Evolutionary conservation across 2,329 filamentous ascomycete species (phyloP), one percentile per base, ranked within the genome.

Genomic region (Fusarium nodosum): DNA sequence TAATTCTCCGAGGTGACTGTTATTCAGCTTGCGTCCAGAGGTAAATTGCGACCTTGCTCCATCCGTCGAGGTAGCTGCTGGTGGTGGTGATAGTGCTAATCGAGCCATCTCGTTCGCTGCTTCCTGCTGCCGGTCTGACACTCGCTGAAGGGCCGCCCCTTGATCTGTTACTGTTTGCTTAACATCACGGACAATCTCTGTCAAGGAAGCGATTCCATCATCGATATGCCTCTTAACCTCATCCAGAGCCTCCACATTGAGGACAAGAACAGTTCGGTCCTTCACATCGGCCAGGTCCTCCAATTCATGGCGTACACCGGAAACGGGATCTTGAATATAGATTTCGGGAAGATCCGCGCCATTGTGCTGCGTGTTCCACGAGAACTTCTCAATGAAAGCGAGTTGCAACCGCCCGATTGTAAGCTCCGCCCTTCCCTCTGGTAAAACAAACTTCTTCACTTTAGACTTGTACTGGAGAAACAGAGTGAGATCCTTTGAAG

Each of bases 341-440:
- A 99, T 98, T 74, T 99, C 96, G 0, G 96, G 96, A 46, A 99
- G 82, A 77, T 99, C 96, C 16, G 90, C 88, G 10, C 96, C 96
- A 74, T 97, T 97, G 64, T 93, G 91, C 73, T 98, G 94, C 1
- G 95, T 97, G 74, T 97, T 98, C 94, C 97, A 99, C 0, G 95
- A 96, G 77, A 99, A 99, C 78, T 97, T 99, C 73, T 99, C 96
- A 73, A 99, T 99, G 74, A 99, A 99, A 1, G 96, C 95, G 30
- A 99, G 86, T 78, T 99, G 95, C 60, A 99, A 81, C 26, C 94
- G 88, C 2, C 94, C 94, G 62, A 97, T 91, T 4, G 93, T 95
- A 13, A 99, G 85, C 66, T 95, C 93, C 33, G 90, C 90, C 71
- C 91, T 90, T 2, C 95, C 95, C 77, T 97, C 94, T 1, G 93